Conservation (phyloP, 495 filamentous ascomycete genomes). For the Monascus purpureus region DNA sequence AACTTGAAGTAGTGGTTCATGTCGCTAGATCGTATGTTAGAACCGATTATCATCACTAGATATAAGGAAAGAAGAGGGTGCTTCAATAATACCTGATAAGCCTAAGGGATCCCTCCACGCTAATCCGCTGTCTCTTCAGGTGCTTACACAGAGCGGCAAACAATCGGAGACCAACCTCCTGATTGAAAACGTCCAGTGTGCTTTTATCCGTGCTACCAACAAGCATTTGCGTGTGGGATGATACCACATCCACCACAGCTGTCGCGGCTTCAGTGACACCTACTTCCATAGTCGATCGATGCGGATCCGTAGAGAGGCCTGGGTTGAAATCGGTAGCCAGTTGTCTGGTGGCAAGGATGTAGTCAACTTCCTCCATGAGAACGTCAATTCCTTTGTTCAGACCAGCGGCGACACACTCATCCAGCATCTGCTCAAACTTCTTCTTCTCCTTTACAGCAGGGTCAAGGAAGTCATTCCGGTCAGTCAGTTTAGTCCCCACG, state of each 20-base stretch:
- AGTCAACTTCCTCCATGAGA: slow-evolving; percentile 96
- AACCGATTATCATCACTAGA: background rate
- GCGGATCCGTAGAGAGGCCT: slow-evolving; percentile 29
- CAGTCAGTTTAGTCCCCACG: slow-evolving; percentile 63
- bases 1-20: slow-evolving; percentile 89
- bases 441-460: slow-evolving; percentile 90
- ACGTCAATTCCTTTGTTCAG: slow-evolving; percentile 97
- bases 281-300: slow-evolving; percentile 50
- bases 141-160: slow-evolving; percentile 91
- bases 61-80: slow-evolving; percentile 1
- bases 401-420: slow-evolving; percentile 90
- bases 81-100: slow-evolving; percentile 59
- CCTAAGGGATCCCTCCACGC: slow-evolving; percentile 76
- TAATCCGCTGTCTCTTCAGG: slow-evolving; percentile 87
- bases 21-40: slow-evolving; percentile 42
- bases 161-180: slow-evolving; percentile 86
- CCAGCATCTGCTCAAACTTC: slow-evolving; percentile 96
- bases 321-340: slow-evolving; percentile 85
- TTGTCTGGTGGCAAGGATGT: slow-evolving; percentile 81
- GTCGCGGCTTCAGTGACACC: slow-evolving; percentile 66
- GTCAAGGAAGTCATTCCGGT: slow-evolving; percentile 88
- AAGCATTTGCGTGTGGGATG: slow-evolving; percentile 81
- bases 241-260: slow-evolving; percentile 70
- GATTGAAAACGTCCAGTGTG: slow-evolving; percentile 96
- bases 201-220: slow-evolving; percentile 89